These are phyloP conservation scores for Exsudoporus frostii DNA, from an alignment of 768 basidiomycete species.

Conservation along the genomic window DNA sequence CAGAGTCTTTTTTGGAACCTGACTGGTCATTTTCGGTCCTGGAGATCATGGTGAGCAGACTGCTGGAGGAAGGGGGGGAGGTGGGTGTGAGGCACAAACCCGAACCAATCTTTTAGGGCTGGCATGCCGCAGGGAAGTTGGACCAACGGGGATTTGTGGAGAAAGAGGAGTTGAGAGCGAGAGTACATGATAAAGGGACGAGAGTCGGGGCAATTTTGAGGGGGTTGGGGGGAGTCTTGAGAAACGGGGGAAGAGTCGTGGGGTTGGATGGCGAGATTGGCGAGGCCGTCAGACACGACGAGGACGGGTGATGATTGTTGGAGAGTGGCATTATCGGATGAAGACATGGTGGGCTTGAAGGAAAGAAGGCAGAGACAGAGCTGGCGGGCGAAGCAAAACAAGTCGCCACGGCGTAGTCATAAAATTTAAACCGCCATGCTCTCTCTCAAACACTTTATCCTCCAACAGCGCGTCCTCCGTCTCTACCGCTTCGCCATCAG, in stretches of 20 bases:
- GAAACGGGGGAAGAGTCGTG: constrained; percentile 5
- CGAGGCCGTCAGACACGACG: constrained; percentile 31
- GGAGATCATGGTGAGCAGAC: constrained; percentile 20
- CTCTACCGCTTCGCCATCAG: constrained; percentile 68
- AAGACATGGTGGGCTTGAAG: constrained; percentile 33
- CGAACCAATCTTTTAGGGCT: constrained; percentile 82
- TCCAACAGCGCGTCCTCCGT: constrained; percentile 55
- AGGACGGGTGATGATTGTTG: constrained; percentile 23
- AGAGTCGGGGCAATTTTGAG: constrained; percentile 22
- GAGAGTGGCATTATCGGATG: constrained; percentile 21
- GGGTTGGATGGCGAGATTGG: constrained; percentile 31
- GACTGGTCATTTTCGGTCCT: constrained; percentile 47
- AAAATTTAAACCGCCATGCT: constrained; percentile 22
- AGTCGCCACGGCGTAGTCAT: no score
- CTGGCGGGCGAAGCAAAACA: no score
- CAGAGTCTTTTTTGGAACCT: constrained; percentile 58
- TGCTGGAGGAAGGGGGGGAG: constrained; percentile 7
- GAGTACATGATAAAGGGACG: constrained; percentile 64
- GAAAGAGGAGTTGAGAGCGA: constrained; percentile 61
- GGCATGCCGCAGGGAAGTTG: constrained; percentile 74
- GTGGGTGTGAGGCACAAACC: constrained; percentile 47
- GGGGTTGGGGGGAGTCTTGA: constrained; percentile 6
- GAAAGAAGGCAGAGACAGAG: not conserved
- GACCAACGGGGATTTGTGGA: constrained; percentile 76
- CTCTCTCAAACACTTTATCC: constrained; percentile 72